Conservation (phyloP, 495 filamentous ascomycete species). For the Aspergillus asperescens region DNA sequence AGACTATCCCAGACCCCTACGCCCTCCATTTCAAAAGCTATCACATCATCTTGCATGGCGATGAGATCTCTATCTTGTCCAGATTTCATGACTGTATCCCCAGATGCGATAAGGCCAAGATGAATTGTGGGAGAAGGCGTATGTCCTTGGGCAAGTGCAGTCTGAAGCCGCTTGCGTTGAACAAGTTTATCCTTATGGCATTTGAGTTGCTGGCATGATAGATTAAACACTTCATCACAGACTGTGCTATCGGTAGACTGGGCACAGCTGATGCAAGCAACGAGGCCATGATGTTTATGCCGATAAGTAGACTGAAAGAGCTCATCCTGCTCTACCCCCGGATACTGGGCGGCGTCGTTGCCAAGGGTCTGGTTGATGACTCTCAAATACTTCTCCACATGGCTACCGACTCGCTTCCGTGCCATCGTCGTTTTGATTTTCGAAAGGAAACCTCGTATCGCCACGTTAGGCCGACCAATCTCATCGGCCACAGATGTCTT, state of each 20-base stretch:
- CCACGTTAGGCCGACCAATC: neutral
- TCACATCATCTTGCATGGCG: slow-evolving; percentile 5
- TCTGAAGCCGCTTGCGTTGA: slow-evolving; percentile 5
- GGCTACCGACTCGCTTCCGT: neutral
- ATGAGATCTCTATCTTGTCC: slow-evolving; percentile 27
- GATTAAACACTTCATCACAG: slow-evolving; percentile 3
- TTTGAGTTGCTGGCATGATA: slow-evolving; percentile 11
- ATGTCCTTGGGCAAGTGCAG: neutral
- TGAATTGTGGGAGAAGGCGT: slow-evolving; percentile 13
- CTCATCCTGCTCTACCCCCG: slow-evolving; percentile 16
- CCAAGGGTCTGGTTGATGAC: neutral
- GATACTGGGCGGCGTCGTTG: slow-evolving; percentile 7
- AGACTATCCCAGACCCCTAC: slow-evolving; percentile 25
- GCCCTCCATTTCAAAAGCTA: slow-evolving; percentile 33
- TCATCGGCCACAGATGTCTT: slow-evolving; percentile 16
- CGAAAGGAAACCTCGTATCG: slow-evolving; percentile 18
- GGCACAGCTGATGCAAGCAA: neutral
- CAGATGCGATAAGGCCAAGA: slow-evolving; percentile 25
- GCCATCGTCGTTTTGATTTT: neutral
- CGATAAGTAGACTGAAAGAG: slow-evolving; percentile 16
- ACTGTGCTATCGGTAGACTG: neutral
- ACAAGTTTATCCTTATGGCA: slow-evolving; percentile 12
- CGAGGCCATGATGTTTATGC: slow-evolving; percentile 15
- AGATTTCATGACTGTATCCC: slow-evolving; percentile 30
- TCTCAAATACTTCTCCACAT: neutral